Evolutionary conservation across 2,329 filamentous ascomycete genomes (phyloP), one percentile per base, ranked within the genome.

Genomic region (Alternaria gansuensis): DNA sequence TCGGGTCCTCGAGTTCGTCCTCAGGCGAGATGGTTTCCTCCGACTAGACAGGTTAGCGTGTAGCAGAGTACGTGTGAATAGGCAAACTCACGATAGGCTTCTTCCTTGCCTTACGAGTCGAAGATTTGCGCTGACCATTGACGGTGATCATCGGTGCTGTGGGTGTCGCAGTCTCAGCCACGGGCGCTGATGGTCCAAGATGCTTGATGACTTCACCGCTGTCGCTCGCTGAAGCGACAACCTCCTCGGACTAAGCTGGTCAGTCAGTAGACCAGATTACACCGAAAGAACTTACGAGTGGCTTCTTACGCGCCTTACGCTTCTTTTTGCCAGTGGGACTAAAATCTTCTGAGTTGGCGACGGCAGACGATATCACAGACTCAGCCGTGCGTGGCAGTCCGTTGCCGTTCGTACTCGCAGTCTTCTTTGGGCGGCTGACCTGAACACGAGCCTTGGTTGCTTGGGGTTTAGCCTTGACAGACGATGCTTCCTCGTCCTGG

Each of bases 1-100:
- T 65, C 13, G 67, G 54, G 49, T 73, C 69, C 23, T 72, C 67
- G 7, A 70, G 58, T 43, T 72, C 68, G 51, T 75, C 70, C 57
- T 73, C 70, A n/a, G 66, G 68, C n/a, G 65, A 69, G 39, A 75
- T 67, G 2, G 48, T 71, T 45, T 73, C 67, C 56, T 73, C 69
- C 1, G 71, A 75, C 72, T 74, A 28, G 21, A 23, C 26, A 24
- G 3, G 39, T 69, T n/a, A 62, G 51, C 29, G 24, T 39, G 2
- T 7, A 51, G 37, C 33, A 33, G 36, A 48, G 26, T 36, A 33
- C n/a, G 33, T 23, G 37, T 29, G 21, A n/a, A 51, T 8, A 45
- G 26, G n/a, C 21, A 44, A 33, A 60, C 71, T 67, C 63, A 75
- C 72, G 8, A 74, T 62, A 33, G 67, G 70, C 58, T 73, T 74